These are phyloP conservation scores for Cerrena zonata DNA, from an alignment of 1,284 basidiomycete species.

Conservation along the genomic window DNA sequence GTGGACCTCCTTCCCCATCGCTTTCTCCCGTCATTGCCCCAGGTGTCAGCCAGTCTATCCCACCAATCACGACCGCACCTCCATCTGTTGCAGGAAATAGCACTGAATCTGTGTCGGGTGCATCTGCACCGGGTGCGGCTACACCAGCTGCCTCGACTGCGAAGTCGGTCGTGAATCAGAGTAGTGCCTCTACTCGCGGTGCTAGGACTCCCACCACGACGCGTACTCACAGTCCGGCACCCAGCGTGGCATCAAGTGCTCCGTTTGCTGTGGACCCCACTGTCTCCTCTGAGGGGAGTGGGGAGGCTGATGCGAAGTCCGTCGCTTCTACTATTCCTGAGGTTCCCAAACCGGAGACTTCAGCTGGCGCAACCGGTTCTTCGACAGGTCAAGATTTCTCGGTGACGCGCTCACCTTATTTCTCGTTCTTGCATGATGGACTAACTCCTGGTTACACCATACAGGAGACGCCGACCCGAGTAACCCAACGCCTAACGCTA, in stretches of 20 bases:
- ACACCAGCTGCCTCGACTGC: not conserved
- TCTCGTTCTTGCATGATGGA: not conserved
- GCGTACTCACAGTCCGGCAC: not conserved
- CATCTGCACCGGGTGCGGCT: not conserved
- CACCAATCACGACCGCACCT: not conserved
- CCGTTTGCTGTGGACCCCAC: no score
- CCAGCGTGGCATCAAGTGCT: no score
- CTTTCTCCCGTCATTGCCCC: constrained; percentile 17
- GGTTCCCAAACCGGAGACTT: no score
- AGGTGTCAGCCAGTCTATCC: no score
- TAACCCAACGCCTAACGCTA: not conserved
- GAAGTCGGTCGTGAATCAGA: no score
- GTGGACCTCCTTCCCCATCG: constrained; percentile 22
- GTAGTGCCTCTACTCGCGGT: not conserved
- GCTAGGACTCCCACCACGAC: not conserved
- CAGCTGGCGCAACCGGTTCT: no score
- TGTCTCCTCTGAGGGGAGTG: no score
- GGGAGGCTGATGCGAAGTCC: no score
- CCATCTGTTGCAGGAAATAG: not conserved
- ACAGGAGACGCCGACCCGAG: not conserved
- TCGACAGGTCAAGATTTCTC: constrained; percentile 1
- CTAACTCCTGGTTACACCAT: not conserved
- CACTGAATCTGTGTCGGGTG: not conserved
- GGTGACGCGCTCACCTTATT: constrained; percentile 2
- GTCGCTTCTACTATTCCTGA: no score